These are phyloP conservation scores for Quillaja saponaria DNA, from an alignment of 306 rosid species.

Conservation along the genomic window DNA sequence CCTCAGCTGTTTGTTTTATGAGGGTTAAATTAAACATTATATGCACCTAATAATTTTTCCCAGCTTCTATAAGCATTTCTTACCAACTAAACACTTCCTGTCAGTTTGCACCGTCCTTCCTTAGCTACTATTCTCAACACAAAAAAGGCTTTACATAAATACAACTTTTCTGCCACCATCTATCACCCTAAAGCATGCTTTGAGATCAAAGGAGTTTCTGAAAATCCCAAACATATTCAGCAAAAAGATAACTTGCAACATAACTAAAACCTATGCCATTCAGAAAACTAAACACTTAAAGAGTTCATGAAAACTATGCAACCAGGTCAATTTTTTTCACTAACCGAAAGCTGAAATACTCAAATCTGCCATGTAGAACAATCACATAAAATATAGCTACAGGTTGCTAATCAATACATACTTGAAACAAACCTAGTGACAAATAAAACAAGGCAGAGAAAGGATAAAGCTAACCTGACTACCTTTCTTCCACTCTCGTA, in stretches of 20 bases:
- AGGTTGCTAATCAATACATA: not conserved
- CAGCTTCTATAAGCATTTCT: not conserved
- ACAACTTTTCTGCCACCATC: not conserved
- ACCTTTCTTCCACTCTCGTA: conserved; percentile 58
- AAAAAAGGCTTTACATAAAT: conserved; percentile 3
- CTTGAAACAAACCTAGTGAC: too few species aligned
- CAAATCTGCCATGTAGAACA: conserved; percentile 10
- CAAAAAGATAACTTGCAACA: conserved; percentile 1
- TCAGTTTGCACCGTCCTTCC: not conserved
- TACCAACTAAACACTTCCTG: not conserved
- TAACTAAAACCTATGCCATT: not conserved
- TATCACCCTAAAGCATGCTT: conserved; percentile 17
- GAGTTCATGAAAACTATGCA: not conserved
- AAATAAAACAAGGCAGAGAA: conserved; percentile 27
- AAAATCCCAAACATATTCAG: conserved; percentile 15
- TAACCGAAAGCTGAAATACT: conserved; percentile 9
- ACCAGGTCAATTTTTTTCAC: conserved; percentile 18
- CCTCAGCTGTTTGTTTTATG: not conserved
- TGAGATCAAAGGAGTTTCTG: conserved; percentile 5
- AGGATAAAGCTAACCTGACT: conserved; percentile 76
- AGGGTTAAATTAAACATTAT: not conserved
- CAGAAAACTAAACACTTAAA: not conserved
- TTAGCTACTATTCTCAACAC: not conserved
- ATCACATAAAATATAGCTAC: conserved; percentile 13
- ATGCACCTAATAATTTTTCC: not conserved